Percentiles rank a stretch among this genome's conserved stretches.
These are phyloP conservation scores for Ramalina intermedia DNA, from an alignment of 495 filamentous ascomycete species.

Conservation along the genomic window DNA sequence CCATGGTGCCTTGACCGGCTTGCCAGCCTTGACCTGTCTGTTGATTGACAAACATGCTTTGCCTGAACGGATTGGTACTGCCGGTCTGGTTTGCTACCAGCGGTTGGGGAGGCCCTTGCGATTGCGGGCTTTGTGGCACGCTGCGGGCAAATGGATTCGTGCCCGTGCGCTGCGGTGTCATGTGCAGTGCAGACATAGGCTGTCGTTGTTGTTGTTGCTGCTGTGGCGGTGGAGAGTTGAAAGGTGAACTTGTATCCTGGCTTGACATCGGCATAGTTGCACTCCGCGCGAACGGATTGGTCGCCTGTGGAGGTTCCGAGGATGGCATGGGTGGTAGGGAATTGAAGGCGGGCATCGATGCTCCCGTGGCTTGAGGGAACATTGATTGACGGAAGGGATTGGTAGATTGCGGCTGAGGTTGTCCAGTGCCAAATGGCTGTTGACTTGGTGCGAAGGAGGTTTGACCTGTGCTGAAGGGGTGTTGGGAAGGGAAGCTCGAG, in stretches of 20 bases:
- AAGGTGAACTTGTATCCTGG: conserved; percentile 17
- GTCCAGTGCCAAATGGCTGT: conserved; percentile 23
- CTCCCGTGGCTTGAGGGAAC: conserved; percentile 43
- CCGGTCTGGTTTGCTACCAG: conserved; percentile 63
- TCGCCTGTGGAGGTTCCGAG: conserved; percentile 48
- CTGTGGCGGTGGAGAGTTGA: conserved; percentile 25
- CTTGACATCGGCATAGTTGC: conserved; percentile 23
- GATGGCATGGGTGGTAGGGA: conserved; percentile 22
- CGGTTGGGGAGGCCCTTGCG: conserved; percentile 28
- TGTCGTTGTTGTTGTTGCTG: conserved; percentile 12
- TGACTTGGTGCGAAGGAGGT: conserved; percentile 12
- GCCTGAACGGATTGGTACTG: conserved; percentile 88
- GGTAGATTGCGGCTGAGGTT: conserved; percentile 44
- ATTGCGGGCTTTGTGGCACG: conserved; percentile 25
- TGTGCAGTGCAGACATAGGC: conserved; percentile 30
- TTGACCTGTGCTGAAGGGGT: conserved; percentile 13
- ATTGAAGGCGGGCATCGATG: conserved; percentile 21
- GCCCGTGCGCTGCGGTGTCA: conserved; percentile 26
- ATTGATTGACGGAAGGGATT: conserved; percentile 87
- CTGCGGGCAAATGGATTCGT: conserved; percentile 38
- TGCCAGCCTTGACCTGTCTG: conserved; percentile 82
- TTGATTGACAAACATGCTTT: conserved; percentile 75
- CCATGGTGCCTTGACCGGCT: conserved; percentile 64
- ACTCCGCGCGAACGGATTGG: conserved; percentile 69
- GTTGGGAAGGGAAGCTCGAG: conserved; percentile 36